phyloP scores from a whole-genome alignment of 2,329 filamentous ascomycete species.

The Nectriaceae sp. region DNA sequence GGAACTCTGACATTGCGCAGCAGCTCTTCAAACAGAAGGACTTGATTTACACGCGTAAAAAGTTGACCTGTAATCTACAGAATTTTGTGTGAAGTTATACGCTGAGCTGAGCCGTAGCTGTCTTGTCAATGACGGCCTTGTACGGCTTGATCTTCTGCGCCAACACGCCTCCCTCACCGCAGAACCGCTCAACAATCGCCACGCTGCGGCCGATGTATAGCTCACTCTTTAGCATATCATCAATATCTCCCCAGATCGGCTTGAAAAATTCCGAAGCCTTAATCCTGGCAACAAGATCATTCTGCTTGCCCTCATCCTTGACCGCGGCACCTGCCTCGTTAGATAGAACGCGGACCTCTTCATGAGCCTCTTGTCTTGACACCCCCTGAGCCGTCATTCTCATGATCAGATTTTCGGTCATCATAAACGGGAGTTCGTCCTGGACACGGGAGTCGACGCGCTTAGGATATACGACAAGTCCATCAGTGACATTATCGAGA shows the following conservation, averaged over 20 bases:
- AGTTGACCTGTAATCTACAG: no score
- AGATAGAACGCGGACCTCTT: constrained; percentile 22
- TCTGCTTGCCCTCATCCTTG: constrained; percentile 19
- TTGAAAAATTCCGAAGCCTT: constrained; percentile 22
- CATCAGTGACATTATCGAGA: constrained; percentile 21
- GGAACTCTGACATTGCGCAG: no score
- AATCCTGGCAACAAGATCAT: constrained; percentile 21
- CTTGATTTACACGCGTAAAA: no score
- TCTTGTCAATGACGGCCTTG: background rate
- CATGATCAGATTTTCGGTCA: constrained; percentile 10
- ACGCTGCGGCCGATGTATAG: constrained; percentile 15
- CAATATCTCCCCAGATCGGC: constrained; percentile 20
- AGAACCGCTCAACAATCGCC: background rate
- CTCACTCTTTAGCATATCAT: constrained; percentile 15
- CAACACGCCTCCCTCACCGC: background rate
- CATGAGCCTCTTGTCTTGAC: constrained; percentile 23
- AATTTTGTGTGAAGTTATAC: no score
- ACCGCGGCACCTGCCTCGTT: constrained; percentile 17
- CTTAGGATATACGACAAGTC: constrained; percentile 21
- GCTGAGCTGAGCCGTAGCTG: background rate
- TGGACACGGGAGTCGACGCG: constrained; percentile 10
- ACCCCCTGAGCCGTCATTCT: no score
- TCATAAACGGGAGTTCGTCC: constrained; percentile 18
- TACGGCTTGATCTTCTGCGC: background rate
- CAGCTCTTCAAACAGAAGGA: no score